Percentiles rank a stretch among this genome's conserved stretches.
phyloP scores from a whole-genome alignment of 2,329 filamentous ascomycete species.

The Trichoderma harzianum region DNA sequence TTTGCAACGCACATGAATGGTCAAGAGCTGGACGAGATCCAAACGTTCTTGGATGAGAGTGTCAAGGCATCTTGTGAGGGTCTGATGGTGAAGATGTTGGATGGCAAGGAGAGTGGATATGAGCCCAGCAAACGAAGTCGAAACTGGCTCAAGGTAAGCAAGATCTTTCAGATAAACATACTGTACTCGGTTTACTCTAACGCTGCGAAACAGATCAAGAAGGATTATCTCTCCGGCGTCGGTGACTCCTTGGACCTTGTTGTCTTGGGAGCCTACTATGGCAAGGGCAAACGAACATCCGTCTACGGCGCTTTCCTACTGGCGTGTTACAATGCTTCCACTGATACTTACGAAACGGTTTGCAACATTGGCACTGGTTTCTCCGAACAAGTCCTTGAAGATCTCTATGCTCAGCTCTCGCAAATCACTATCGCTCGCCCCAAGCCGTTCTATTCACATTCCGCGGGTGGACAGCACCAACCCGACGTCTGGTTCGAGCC shows the following conservation, averaged over 20 bases:
- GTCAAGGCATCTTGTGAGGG: conserved; percentile 96
- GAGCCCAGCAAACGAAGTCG: conserved; percentile 94
- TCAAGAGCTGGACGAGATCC: conserved; percentile 89
- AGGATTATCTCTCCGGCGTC: conserved; percentile 91
- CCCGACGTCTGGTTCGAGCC: conserved; percentile 99
- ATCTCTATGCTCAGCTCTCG: conserved; percentile 72
- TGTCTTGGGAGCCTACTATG: conserved; percentile 89
- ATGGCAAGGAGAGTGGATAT: conserved; percentile 87
- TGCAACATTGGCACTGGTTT: conserved; percentile 99
- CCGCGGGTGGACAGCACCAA: conserved; percentile 80
- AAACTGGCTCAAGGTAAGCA: conserved; percentile 88
- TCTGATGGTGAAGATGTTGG: conserved; percentile 99
- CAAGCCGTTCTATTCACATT: conserved; percentile 94
- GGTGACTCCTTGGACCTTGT: conserved; percentile 96
- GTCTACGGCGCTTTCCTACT: conserved; percentile 95
- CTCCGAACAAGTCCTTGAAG: conserved; percentile 88
- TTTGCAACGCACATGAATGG: conserved; percentile 87
- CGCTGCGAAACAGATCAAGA: conserved; percentile 69
- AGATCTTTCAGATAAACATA: background rate
- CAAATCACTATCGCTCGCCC: conserved; percentile 79
- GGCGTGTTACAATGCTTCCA: conserved; percentile 81
- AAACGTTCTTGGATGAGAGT: conserved; percentile 86
- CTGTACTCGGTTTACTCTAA: background rate
- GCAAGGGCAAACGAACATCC: conserved; percentile 90
- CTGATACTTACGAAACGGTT: conserved; percentile 86